A percentile compares a stretch with the other conserved stretches of the same genome.
phyloP scores from a whole-genome alignment of 2,329 filamentous ascomycete genomes.

The Colletotrichum limetticola region DNA sequence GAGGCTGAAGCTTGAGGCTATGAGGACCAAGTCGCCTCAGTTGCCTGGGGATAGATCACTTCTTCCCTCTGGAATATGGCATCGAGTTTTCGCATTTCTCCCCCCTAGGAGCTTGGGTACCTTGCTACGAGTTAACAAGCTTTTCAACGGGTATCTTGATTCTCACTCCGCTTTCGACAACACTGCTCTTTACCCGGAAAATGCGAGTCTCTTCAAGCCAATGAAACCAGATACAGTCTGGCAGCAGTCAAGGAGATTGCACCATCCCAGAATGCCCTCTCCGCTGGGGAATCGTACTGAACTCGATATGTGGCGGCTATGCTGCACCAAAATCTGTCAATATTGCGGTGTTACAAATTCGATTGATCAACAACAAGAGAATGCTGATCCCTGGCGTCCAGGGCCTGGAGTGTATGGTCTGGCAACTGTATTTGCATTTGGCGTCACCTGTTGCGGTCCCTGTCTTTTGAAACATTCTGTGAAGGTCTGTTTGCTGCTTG shows the following conservation, averaged over 20 bases:
- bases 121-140: constrained; percentile 74
- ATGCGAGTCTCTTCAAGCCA: constrained; percentile 35
- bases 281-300: constrained; percentile 75
- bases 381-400: constrained; percentile 61
- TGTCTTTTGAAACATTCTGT: constrained; percentile 71
- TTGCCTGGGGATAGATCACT: neutral
- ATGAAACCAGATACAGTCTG: constrained; percentile 75
- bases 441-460: constrained; percentile 70
- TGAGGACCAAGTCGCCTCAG: neutral
- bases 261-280: constrained; percentile 74
- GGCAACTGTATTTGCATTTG: constrained; percentile 78
- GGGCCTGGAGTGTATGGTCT: constrained; percentile 72
- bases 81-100: constrained; percentile 75
- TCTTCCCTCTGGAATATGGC: constrained; percentile 69
- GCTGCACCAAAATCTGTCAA: constrained; percentile 72
- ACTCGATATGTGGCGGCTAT: constrained; percentile 80
- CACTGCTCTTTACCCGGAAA: constrained; percentile 41
- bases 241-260: constrained; percentile 73
- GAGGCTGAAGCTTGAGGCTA: neutral
- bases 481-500: constrained; percentile 65
- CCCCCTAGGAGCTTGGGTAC: constrained; percentile 71
- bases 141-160: constrained; percentile 71
- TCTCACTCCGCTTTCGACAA: constrained; percentile 49
- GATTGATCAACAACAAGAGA: constrained; percentile 36
- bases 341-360: constrained; percentile 65